Percentiles rank a stretch among this genome's conserved stretches.
Evolutionary conservation across 805 yeast genomes (phyloP).

Genomic region (Pichia ethanolica): DNA sequence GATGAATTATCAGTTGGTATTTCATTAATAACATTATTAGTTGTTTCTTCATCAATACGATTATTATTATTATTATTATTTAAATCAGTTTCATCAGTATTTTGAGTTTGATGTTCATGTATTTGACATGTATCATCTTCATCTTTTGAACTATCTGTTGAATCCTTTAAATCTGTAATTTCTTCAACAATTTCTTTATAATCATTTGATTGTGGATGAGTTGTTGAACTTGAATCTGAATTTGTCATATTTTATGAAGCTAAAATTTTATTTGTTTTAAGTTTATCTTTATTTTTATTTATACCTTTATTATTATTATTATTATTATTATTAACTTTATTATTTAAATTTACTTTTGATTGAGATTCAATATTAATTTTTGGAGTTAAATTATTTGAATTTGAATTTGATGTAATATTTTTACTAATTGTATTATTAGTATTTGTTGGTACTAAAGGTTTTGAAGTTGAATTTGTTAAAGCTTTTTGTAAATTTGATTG

Average conservation of each 20-base stretch:
- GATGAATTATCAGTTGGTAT: background rate
- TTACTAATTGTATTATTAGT: background rate
- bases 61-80: too few species aligned
- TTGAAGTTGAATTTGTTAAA: conserved; percentile 19
- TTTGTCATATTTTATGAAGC: background rate
- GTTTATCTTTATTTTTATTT: background rate
- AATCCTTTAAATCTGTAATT: conserved; percentile 27
- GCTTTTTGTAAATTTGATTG: conserved; percentile 31
- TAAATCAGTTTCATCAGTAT: conserved; percentile 10
- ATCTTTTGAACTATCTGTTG: conserved; percentile 30
- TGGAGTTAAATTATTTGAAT: too few species aligned
- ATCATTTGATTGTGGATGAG: background rate
- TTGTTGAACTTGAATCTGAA: background rate
- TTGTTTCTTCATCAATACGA: too few species aligned
- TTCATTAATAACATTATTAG: conserved; percentile 1
- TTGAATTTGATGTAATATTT: too few species aligned
- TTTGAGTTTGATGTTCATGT: conserved; percentile 10
- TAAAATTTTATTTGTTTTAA: background rate
- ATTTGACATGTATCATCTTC: conserved; percentile 23
- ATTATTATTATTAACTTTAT: background rate
- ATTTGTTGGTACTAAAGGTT: background rate
- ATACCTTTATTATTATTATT: background rate
- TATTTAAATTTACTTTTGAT: too few species aligned
- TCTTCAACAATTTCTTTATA: conserved; percentile 19
- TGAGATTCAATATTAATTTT: too few species aligned